These are phyloP conservation scores for Apiospora saccharicola DNA, from an alignment of 2,329 filamentous ascomycete genomes.

Conservation along the genomic window DNA sequence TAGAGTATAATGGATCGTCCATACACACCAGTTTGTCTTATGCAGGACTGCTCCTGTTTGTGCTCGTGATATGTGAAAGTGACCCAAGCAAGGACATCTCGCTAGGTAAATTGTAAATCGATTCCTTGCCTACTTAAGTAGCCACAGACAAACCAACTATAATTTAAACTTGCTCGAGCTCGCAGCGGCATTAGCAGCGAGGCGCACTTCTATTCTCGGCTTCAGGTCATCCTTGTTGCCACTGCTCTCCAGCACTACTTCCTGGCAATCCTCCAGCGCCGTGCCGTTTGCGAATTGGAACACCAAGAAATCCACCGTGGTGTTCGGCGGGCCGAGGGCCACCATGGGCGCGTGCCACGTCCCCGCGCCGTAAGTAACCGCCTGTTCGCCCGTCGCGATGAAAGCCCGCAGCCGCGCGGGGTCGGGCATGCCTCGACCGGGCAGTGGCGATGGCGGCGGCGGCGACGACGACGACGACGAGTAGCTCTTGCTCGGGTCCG, in stretches of 20 bases:
- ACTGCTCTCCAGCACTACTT: slow-evolving; percentile 57
- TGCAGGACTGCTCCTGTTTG: neutral
- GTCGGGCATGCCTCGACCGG: slow-evolving; percentile 75
- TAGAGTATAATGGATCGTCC: neutral
- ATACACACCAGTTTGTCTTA: neutral
- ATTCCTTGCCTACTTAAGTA: neutral
- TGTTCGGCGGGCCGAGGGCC: slow-evolving; percentile 68
- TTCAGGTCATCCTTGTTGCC: slow-evolving; percentile 36
- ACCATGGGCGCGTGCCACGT: slow-evolving; percentile 99
- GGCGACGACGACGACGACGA: neutral
- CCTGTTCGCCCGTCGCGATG: slow-evolving; percentile 77
- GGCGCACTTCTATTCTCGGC: slow-evolving; percentile 38
- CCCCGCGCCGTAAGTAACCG: slow-evolving; percentile 88
- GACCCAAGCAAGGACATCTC: neutral
- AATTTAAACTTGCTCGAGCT: neutral
- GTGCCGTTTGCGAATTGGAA: slow-evolving; percentile 89
- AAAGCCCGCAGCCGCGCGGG: slow-evolving; percentile 76
- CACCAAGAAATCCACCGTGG: slow-evolving; percentile 84
- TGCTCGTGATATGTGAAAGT: neutral
- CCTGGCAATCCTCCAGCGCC: slow-evolving; percentile 85
- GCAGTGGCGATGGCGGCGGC: slow-evolving; percentile 49
- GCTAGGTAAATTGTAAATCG: neutral
- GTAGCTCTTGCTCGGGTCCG: slow-evolving; percentile 42
- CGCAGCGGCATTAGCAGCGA: slow-evolving; percentile 24
- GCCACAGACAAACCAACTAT: neutral